Conservation (phyloP, 192 early-diverging fungal species). For the Coemansia sp. region DNA sequence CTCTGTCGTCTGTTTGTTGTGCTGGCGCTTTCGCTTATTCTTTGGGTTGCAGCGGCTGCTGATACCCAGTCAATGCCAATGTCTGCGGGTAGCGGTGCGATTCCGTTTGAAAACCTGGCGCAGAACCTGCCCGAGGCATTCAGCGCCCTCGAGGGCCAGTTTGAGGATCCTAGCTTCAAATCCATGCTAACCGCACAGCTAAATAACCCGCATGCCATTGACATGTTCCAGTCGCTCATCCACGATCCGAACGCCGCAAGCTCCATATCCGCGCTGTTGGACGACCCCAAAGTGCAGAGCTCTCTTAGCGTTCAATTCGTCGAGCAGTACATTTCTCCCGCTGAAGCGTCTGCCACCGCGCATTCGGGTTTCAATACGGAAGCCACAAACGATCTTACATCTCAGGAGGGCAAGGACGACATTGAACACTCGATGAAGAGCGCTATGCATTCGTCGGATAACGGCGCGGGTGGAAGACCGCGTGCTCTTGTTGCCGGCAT, state of each 20-base stretch:
- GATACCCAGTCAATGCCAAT: background rate
- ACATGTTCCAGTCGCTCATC: conserved; percentile 51
- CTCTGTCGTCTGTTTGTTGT: background rate
- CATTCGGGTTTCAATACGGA: background rate
- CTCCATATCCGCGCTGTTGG: conserved; percentile 43
- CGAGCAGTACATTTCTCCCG: conserved; percentile 27
- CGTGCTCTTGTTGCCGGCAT: conserved; percentile 27
- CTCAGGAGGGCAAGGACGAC: conserved; percentile 11
- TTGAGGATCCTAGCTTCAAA: conserved; percentile 34
- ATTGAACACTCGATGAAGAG: conserved; percentile 16
- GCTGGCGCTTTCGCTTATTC: background rate
- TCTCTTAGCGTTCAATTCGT: conserved; percentile 48
- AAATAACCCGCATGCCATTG: conserved; percentile 47
- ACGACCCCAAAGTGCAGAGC: conserved; percentile 46
- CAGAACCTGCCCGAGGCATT: conserved; percentile 49
- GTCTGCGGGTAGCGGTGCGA: conserved; percentile 6
- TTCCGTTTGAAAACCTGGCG: conserved; percentile 47
- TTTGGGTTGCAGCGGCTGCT: conserved; percentile 2
- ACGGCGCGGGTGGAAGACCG: conserved; percentile 7
- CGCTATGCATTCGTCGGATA: conserved; percentile 13
- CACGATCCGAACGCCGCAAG: conserved; percentile 38
- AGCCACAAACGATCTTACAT: conserved; percentile 19
- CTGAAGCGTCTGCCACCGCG: background rate
- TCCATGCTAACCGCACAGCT: conserved; percentile 46
- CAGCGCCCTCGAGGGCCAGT: conserved; percentile 40